Base-by-base conservation (phyloP, 352 stramenopile genomes). In the Globisporangium nunn region DNA sequence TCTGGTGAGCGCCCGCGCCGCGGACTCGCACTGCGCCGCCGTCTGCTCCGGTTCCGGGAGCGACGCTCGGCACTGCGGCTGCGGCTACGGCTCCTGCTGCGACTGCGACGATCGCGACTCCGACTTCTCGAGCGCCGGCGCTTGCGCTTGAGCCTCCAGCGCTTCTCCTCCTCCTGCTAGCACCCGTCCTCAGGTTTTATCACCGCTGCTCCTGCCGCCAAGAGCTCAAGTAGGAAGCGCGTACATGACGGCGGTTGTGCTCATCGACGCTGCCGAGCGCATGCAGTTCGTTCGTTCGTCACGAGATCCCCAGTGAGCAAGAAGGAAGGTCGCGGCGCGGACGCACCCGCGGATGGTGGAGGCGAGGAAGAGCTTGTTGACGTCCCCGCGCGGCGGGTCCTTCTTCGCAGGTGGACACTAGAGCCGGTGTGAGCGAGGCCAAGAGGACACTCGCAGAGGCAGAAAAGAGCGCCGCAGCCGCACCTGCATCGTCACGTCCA, bases 361-460 rank as follows among this genome's bases (percentile, higher is more conserved):
- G 43, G 67, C 54, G 35, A 89, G 56, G 54, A 89, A 89, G 40
- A 62, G 56, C 61, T 87, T 89, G 61, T 87, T 89, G 49, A 89
- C 77, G 56, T 87, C 76, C 47, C 72, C 72, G n/a, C 66, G 68
- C 17, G 55, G 64, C 15, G 60, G 64, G n/a, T 58, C 51, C 58
- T 67, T 75, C 46, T 63, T 23, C 23, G 23, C 58, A 59, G 71
- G 44, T n/a, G 52, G 5, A 29, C 33, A 14, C 15, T 12, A 43
- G 37, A 43, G 37, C 37, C 37, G 37, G 37, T 3, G 37, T 43
- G 12, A 43, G 37, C 12, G 37, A 43, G 37, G 37, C 12, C 3
- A 43, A 43, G 37, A 43, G 37, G 10, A 43, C 37, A 12, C 37
- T 43, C 11, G 37, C 35, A 7, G 2, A 11, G 14, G 35, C 12